Conservation (phyloP, 352 stramenopile genomes). For the Globisporangium spiculum region DNA sequence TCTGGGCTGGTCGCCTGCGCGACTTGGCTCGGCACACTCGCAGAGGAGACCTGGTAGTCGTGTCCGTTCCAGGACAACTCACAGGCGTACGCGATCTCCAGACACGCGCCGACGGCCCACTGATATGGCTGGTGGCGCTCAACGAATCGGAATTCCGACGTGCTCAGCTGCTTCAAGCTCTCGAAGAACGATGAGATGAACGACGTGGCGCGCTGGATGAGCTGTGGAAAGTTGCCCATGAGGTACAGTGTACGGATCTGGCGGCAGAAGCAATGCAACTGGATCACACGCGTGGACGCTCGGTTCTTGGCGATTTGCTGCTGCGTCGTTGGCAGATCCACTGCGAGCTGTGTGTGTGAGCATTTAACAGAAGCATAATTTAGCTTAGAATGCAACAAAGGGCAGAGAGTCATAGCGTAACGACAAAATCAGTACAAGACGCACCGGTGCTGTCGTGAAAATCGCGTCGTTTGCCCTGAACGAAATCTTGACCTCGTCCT, state of each 20-base stretch:
- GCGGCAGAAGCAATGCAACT: conserved; percentile 75
- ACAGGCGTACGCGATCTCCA: conserved; percentile 76
- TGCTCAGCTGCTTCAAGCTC: conserved; percentile 30
- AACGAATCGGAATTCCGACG: conserved; percentile 12
- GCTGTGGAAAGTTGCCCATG: conserved; percentile 60
- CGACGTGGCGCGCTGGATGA: conserved; percentile 45
- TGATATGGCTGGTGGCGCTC: conserved; percentile 52
- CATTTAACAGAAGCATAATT: background rate
- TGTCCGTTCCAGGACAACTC: conserved; percentile 73
- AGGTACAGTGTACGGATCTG: conserved; percentile 78
- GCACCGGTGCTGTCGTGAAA: conserved; percentile 65
- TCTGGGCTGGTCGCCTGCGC: conserved; percentile 51
- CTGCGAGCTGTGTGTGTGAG: conserved; percentile 40
- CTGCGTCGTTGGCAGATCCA: conserved; percentile 50
- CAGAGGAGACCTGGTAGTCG: conserved; percentile 53
- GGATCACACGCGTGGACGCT: conserved; percentile 47
- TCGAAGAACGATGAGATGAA: conserved; percentile 61
- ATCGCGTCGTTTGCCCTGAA: conserved; percentile 37
- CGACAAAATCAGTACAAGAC: background rate
- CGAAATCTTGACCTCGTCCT: conserved; percentile 18
- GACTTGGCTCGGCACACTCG: conserved; percentile 38
- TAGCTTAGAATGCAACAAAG: background rate
- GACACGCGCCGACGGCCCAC: conserved; percentile 69
- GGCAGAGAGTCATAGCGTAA: background rate
- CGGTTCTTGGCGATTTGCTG: conserved; percentile 49